Conservation (phyloP, 192 early-diverging fungal species). For the Lobosporangium transversale region DNA sequence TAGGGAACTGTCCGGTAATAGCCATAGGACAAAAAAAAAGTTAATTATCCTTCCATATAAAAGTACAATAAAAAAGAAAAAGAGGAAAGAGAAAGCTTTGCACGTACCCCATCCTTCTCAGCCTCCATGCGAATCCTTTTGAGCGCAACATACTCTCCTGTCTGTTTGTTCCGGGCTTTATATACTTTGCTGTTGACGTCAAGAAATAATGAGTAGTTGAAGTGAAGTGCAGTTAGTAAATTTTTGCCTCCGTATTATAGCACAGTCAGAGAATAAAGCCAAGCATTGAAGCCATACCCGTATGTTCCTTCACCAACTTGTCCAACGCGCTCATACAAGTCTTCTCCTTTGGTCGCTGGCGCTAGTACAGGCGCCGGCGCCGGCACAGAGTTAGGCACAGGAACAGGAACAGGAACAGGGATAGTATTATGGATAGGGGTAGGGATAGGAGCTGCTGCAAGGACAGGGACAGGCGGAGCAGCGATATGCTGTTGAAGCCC, state of each 20-base stretch:
- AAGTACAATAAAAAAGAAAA: too few relatives aligned
- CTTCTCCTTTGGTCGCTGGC: constrained; percentile 65
- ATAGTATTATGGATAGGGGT: too few relatives aligned
- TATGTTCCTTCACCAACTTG: constrained; percentile 90
- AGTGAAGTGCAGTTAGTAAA: too few relatives aligned
- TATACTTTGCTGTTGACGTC: constrained; percentile 74
- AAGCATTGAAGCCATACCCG: constrained; percentile 53
- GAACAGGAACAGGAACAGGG: too few relatives aligned
- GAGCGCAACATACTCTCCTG: constrained; percentile 78
- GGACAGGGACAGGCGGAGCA: not conserved
- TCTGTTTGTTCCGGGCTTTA: constrained; percentile 77
- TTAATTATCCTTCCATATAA: too few relatives aligned
- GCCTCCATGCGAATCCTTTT: constrained; percentile 85
- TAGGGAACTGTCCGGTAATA: constrained; percentile 76
- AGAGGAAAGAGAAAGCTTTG: not conserved
- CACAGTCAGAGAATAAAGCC: too few relatives aligned
- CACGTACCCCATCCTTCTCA: constrained; percentile 77
- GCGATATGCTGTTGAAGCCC: constrained; percentile 1
- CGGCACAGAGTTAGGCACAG: too few relatives aligned
- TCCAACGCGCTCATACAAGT: constrained; percentile 73
- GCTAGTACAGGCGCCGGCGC: not conserved
- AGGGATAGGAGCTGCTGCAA: too few relatives aligned
- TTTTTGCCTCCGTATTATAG: too few relatives aligned
- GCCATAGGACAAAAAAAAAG: not conserved
- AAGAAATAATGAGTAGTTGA: not conserved